These are phyloP conservation scores for Exophiala alcalophila DNA, from an alignment of 2,329 filamentous ascomycete species.

Conservation along the genomic window DNA sequence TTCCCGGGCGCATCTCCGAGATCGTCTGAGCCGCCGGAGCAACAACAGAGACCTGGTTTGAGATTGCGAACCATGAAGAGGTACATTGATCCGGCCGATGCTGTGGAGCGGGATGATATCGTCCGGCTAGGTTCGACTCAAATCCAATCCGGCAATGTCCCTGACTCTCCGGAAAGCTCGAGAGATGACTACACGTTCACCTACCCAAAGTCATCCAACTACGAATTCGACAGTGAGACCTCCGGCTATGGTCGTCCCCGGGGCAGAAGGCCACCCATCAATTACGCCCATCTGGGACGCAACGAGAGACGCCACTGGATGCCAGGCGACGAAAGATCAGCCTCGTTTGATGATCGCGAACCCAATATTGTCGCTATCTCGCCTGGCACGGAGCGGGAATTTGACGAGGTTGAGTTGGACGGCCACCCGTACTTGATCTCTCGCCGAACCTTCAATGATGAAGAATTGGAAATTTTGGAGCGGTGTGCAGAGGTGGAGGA, in stretches of 20 bases:
- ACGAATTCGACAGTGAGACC: slow-evolving; percentile 27
- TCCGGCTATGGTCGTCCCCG: slow-evolving; percentile 27
- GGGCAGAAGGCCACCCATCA: slow-evolving; percentile 25
- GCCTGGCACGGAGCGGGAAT: slow-evolving; percentile 24
- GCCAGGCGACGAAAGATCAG: slow-evolving; percentile 8
- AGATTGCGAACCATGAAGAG: slow-evolving; percentile 20
- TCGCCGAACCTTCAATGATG: slow-evolving; percentile 23
- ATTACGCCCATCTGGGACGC: slow-evolving; percentile 22
- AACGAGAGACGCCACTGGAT: slow-evolving; percentile 25
- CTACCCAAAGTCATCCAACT: slow-evolving; percentile 30
- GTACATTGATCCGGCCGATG: slow-evolving; percentile 30
- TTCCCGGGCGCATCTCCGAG: slow-evolving; percentile 55
- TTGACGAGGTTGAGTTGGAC: slow-evolving; percentile 28
- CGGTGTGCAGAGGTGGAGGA: slow-evolving; percentile 1
- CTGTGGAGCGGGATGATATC: slow-evolving; percentile 31
- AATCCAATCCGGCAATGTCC: slow-evolving; percentile 7
- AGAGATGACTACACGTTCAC: slow-evolving; percentile 31
- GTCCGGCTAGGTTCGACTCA: slow-evolving; percentile 22
- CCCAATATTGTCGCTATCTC: slow-evolving; percentile 27
- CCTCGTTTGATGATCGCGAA: slow-evolving; percentile 20
- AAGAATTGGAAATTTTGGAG: slow-evolving; percentile 25
- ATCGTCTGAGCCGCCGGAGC: slow-evolving; percentile 5
- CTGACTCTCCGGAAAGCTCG: slow-evolving; percentile 30
- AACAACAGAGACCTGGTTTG: slow-evolving; percentile 18
- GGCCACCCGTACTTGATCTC: slow-evolving; percentile 27